Evolutionary conservation across 805 yeast genomes (phyloP), one percentile per base, ranked within the genome.

Genomic region (Myxozyma kluyveri): DNA sequence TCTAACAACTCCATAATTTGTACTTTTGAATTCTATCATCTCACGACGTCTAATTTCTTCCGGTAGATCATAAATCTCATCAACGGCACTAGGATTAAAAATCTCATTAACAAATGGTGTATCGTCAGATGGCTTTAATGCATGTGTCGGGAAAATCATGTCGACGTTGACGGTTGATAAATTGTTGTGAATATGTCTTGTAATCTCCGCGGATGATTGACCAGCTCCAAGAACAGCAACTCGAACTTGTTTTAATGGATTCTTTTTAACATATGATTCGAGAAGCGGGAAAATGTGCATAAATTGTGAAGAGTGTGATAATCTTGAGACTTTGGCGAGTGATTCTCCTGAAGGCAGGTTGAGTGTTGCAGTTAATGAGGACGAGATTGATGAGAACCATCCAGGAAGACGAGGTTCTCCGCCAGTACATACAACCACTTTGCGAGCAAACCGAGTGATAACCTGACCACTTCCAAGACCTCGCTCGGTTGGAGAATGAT

Each of bases 61-160:
- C 4, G 53, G 39, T 35, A 54, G 37, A 3, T 37, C 38, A 42
- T 49, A 61, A 23, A 62, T 39, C 41, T 24, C 47, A 23, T 62
- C 64, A n/a, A 59, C 56, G 17, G 57, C 47, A 12, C 57, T 57
- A 4, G 65, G 65, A 41, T 62, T 61, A 46, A 62, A 62, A n/a
- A 62, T 49, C 44, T 63, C 65, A 39, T 62, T 62, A 6, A 62
- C 65, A 48, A 62, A 62, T n/a, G 65, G 64, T 18, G 63, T 53
- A 31, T 63, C 65, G 33, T 62, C 65, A 9, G 64, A 45, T 17
- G 65, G 65, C 14, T 53, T 45, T 26, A 61, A 43, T 9, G 65
- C 63, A 6, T 49, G 54, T 10, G 47, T 32, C 10, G 61, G 43
- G 27, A 61, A 54, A 10, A 56, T 46, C 49, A 62, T 42, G 32